Evolutionary conservation across 495 filamentous ascomycete genomes (phyloP).

Genomic region (Podospora bellae-mahoneyi): DNA sequence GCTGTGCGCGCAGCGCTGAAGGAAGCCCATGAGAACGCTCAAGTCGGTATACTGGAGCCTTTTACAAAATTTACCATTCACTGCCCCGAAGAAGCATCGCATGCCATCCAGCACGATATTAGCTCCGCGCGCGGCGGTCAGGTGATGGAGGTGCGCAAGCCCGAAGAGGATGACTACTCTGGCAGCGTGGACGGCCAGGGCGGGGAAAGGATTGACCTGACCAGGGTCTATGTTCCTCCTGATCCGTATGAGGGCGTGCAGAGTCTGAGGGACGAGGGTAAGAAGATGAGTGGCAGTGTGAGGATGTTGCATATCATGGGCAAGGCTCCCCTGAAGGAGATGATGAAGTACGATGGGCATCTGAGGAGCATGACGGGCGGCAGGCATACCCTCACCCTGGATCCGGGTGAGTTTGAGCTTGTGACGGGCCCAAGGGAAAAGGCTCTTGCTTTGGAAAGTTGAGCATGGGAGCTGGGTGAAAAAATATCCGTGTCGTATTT

Average conservation of each 20-base stretch:
- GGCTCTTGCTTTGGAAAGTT: constrained; percentile 12
- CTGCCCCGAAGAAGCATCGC: constrained; percentile 76
- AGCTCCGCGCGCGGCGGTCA: constrained; percentile 77
- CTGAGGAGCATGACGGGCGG: constrained; percentile 84
- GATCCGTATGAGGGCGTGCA: constrained; percentile 71
- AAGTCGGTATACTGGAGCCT: constrained; percentile 77
- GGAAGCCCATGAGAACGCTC: constrained; percentile 45
- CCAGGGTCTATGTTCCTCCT: constrained; percentile 74
- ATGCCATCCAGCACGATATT: constrained; percentile 87
- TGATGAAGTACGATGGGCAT: constrained; percentile 94
- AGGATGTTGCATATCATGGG: constrained; percentile 63
- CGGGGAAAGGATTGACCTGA: constrained; percentile 53
- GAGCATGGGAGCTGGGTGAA: not conserved
- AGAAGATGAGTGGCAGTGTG: constrained; percentile 25
- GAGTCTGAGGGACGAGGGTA: constrained; percentile 39
- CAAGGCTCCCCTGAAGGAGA: constrained; percentile 87
- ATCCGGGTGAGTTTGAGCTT: constrained; percentile 82
- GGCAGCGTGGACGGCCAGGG: constrained; percentile 19
- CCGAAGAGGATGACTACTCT: constrained; percentile 29
- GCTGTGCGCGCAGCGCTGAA: constrained; percentile 66
- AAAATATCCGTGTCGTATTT: not conserved
- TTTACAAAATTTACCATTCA: constrained; percentile 83
- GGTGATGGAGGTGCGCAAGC: constrained; percentile 74
- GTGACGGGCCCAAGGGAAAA: constrained; percentile 61
- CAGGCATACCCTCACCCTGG: constrained; percentile 89